These are phyloP conservation scores for Annulohypoxylon truncatum DNA, from an alignment of 2,329 filamentous ascomycete genomes.

Conservation along the genomic window DNA sequence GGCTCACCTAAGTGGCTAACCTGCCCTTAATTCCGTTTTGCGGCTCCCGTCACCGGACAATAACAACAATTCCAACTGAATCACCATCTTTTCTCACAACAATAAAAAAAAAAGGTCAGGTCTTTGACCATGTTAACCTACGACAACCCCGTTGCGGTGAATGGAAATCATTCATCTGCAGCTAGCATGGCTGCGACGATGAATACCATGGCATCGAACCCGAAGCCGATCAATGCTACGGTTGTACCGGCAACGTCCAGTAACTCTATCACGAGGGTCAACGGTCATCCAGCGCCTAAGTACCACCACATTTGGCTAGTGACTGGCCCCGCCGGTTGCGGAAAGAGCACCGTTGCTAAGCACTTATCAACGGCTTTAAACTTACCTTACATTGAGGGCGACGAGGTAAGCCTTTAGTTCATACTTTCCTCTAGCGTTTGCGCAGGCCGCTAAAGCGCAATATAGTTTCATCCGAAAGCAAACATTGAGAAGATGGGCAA, in stretches of 20 bases:
- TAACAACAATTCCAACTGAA: slow-evolving; percentile 2
- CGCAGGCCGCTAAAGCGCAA: slow-evolving; percentile 20
- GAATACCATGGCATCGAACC: slow-evolving; percentile 46
- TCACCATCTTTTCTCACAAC: neutral
- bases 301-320: slow-evolving; percentile 83
- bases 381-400: slow-evolving; percentile 80
- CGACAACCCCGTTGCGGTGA: slow-evolving; percentile 59
- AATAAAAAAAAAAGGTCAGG: neutral
- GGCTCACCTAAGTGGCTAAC: slow-evolving; percentile 14
- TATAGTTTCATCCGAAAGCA: slow-evolving; percentile 76
- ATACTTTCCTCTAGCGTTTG: neutral
- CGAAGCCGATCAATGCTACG: slow-evolving; percentile 49
- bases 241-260: slow-evolving; percentile 48
- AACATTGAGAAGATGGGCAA: slow-evolving; percentile 93
- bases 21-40: neutral
- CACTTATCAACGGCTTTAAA: slow-evolving; percentile 71
- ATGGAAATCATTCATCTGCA: slow-evolving; percentile 52
- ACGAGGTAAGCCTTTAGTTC: slow-evolving; percentile 69
- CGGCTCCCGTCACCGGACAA: slow-evolving; percentile 6
- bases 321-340: slow-evolving; percentile 81
- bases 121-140: slow-evolving; percentile 61
- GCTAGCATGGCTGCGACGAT: slow-evolving; percentile 48
- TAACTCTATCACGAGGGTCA: slow-evolving; percentile 46
- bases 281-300: slow-evolving; percentile 46
- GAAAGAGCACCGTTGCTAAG: slow-evolving; percentile 80